Conservation (phyloP, 202 grass and related monocot genomes). For the Panicum hallii region DNA sequence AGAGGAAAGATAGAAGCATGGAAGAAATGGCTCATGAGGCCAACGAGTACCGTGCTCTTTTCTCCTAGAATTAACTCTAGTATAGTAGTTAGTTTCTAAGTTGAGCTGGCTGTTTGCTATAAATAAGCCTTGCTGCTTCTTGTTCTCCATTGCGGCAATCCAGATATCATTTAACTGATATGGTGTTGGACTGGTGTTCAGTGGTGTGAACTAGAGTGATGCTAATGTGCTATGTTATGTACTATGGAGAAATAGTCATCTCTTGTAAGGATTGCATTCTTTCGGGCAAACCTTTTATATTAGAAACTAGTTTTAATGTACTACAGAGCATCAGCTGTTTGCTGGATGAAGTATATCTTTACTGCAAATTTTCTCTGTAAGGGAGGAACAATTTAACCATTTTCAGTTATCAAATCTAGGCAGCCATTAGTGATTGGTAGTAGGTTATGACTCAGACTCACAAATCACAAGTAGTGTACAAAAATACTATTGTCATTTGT, state of each 20-base stretch:
- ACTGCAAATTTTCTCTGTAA: neutral
- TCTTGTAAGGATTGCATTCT: neutral
- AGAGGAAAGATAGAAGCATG: constrained; percentile 75
- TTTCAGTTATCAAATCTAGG: neutral
- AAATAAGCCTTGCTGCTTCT: neutral
- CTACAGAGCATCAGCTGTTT: neutral
- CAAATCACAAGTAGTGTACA: neutral
- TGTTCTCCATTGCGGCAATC: neutral
- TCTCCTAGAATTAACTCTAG: constrained; percentile 48
- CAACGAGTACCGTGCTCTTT: constrained; percentile 67
- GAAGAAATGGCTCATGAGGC: constrained; percentile 65
- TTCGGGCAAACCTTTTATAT: neutral
- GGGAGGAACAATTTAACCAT: neutral
- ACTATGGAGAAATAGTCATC: neutral
- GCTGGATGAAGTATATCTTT: neutral
- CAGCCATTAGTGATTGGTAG: neutral
- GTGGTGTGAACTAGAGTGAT: neutral
- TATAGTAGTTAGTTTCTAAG: neutral
- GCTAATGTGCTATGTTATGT: neutral
- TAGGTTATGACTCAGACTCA: neutral
- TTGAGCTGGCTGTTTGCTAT: constrained; percentile 4
- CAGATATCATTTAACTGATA: neutral
- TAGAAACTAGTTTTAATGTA: neutral
- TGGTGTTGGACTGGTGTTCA: neutral
- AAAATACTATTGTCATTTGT: neutral